Evolutionary conservation across 1,139 yeast genomes (phyloP).

Genomic region (Ashbya aceris): DNA sequence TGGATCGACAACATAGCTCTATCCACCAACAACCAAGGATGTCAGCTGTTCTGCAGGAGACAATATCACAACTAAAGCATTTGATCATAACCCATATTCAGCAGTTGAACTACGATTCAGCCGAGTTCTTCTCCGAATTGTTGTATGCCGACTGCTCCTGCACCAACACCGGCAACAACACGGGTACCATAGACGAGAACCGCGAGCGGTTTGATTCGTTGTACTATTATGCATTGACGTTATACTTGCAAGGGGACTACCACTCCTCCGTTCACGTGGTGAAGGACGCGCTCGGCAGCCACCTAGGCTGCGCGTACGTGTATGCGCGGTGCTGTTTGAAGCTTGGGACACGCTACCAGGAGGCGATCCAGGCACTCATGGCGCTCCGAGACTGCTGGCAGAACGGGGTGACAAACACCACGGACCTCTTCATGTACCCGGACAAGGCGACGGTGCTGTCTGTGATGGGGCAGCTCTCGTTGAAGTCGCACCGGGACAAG

Average conservation of each 20-base stretch:
- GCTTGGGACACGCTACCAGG: constrained; percentile 17
- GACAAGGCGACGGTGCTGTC: constrained; percentile 58
- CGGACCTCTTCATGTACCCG: constrained; percentile 33
- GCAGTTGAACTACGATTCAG: constrained; percentile 26
- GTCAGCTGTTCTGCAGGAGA: constrained; percentile 4
- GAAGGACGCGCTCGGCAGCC: constrained; percentile 14
- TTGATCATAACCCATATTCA: constrained; percentile 9
- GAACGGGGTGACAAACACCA: constrained; percentile 3
- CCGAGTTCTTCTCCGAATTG: constrained; percentile 26
- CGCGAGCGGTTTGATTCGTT: constrained; percentile 17
- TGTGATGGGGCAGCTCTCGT: constrained; percentile 63
- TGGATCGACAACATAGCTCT: not conserved
- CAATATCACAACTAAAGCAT: constrained; percentile 1
- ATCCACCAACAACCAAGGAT: constrained; percentile 4
- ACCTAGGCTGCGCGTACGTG: constrained; percentile 23
- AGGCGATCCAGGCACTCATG: constrained; percentile 11
- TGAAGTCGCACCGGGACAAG: constrained; percentile 47
- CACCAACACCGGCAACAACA: constrained; percentile 3
- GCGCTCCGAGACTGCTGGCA: constrained; percentile 7
- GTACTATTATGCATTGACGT: constrained; percentile 23
- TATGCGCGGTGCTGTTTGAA: constrained; percentile 23
- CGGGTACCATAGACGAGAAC: constrained; percentile 10
- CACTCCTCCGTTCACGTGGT: constrained; percentile 19
- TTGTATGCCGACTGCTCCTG: constrained; percentile 19
- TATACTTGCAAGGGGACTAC: constrained; percentile 21